Base-by-base conservation (phyloP, 2,329 filamentous ascomycete species). In the Cyclaneusma minus region DNA sequence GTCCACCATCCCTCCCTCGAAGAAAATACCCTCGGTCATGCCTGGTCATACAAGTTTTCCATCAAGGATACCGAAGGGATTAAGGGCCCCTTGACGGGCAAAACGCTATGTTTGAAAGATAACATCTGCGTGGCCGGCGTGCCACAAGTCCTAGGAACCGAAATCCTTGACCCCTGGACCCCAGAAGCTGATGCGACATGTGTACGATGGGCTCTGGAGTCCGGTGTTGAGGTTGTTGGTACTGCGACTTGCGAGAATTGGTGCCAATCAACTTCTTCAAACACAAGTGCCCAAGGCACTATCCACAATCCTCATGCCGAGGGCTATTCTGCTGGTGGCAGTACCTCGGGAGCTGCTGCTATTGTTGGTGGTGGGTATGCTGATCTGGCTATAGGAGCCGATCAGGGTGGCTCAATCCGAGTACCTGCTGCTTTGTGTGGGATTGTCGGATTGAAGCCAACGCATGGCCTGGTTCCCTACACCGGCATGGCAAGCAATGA, bases 391-490 rank as follows among this genome's bases (percentile, higher is more conserved):
- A 58, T 83, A 8, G 80, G 79, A 10, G 70, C 66, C 20, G 78
- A 84, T 42, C 77, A 75, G 10, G 78, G 78, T 16, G 78, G 78
- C 30, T 78, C 68, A 25, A 74, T 85, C 35, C 68, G 80, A 2
- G 72, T 85, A 17, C 81, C 80, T 0, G 58, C 74, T 0, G 65
- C 65, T 6, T 81, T 34, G 3, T 42, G 39, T 25, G 38, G 38
- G 2, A 28, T 39, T 16, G 35, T 36, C 15, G 37, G 39, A 8
- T 34, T 42, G 11, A 42, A 42, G 21, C 32, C 36, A 6, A 42
- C 38, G 4, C 28, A 30, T 13, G 33, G 33, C 7, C 21, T 32
- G 16, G 22, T 30, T 4, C 27, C 30, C n/a, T 32, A 12, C 10
- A 32, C 30, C 9, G 30, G 30, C n/a, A 26, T 23, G 12, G 28